A percentile compares a stretch with the other conserved stretches of the same genome.
Conservation (phyloP, 768 basidiomycete species). For the Russula sp. region DNA sequence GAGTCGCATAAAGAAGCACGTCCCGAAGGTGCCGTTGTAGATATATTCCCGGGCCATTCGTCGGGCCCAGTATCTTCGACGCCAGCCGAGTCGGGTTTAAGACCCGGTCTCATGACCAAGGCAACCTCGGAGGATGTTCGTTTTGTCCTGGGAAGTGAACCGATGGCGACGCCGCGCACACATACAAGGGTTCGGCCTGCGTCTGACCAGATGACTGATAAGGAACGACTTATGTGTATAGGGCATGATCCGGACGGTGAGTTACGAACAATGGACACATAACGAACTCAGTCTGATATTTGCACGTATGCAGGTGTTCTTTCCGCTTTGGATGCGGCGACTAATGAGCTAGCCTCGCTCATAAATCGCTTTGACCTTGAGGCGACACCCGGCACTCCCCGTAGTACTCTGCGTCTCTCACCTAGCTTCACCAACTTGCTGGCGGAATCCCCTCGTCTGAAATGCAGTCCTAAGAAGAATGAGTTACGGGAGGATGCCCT, state of each 20-base stretch:
- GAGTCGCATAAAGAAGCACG: slow-evolving; percentile 51
- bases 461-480: slow-evolving; percentile 40
- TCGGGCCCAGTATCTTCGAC: slow-evolving; percentile 23
- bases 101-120: slow-evolving; percentile 45
- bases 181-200: slow-evolving; percentile 53
- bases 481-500: slow-evolving; percentile 29
- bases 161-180: slow-evolving; percentile 38
- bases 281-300: slow-evolving; percentile 5
- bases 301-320: slow-evolving; percentile 47
- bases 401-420: slow-evolving; percentile 36
- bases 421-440: slow-evolving; percentile 33
- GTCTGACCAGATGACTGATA: slow-evolving; percentile 60
- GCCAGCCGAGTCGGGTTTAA: slow-evolving; percentile 8
- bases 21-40: slow-evolving; percentile 51
- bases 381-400: slow-evolving; percentile 61
- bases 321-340: slow-evolving; percentile 73
- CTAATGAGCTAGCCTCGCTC: slow-evolving; percentile 72
- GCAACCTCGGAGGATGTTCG: slow-evolving; percentile 56
- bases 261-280: slow-evolving; percentile 21
- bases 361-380: slow-evolving; percentile 81
- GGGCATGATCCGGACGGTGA: slow-evolving; percentile 53
- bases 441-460: slow-evolving; percentile 23
- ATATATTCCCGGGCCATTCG: slow-evolving; percentile 51
- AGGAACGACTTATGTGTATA: slow-evolving; percentile 48
- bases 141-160: slow-evolving; percentile 32